phyloP scores from a whole-genome alignment of 306 rosid species.

The Cotoneaster glaucophyllus region DNA sequence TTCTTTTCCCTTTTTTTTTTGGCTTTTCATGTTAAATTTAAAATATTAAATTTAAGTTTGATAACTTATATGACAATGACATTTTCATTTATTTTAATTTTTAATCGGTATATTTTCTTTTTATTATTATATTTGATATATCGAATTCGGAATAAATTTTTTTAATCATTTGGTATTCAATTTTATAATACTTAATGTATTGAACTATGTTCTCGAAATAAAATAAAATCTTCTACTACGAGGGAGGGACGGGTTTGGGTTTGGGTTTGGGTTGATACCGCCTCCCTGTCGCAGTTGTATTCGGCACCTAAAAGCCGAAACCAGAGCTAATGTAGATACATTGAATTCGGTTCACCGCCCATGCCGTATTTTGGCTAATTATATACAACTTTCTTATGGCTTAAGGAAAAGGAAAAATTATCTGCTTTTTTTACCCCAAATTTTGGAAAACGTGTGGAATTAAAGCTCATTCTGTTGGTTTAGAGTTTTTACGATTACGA shows the following conservation, averaged over 20 bases:
- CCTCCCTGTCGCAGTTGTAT: not conserved
- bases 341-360: not conserved
- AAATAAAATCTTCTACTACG: too few relatives aligned
- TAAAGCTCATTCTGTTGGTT: not conserved
- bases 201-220: too few relatives aligned
- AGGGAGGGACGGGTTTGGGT: not conserved
- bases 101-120: fast-evolving
- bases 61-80: too few relatives aligned
- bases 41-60: too few relatives aligned
- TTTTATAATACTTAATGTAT: too few relatives aligned
- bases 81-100: too few relatives aligned
- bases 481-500: not conserved
- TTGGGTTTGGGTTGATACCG: not conserved
- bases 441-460: not conserved
- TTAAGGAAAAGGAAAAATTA: not conserved
- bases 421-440: not conserved
- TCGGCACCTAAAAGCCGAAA: not conserved
- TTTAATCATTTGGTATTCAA: fast-evolving
- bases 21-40: too few relatives aligned
- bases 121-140: too few relatives aligned
- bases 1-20: too few relatives aligned
- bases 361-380: too few relatives aligned
- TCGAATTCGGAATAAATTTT: too few relatives aligned
- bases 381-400: not conserved
- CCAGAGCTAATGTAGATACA: not conserved